These are phyloP conservation scores for Combretum micranthum DNA, from an alignment of 345 rosid species.

Conservation along the genomic window DNA sequence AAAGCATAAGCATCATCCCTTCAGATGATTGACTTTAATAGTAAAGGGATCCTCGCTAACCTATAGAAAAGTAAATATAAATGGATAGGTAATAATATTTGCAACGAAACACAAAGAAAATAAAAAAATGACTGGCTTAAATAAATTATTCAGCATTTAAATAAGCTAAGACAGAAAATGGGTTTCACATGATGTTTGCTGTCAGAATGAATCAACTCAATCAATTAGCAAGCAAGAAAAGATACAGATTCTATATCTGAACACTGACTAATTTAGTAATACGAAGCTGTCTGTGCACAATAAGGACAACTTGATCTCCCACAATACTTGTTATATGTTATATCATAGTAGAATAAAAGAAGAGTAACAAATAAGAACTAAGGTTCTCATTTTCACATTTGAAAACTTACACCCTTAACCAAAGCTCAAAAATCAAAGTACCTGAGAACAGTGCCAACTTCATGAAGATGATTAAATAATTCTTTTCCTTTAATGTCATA, in stretches of 20 bases:
- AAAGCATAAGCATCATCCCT: conserved; percentile 34
- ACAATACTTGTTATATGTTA: conserved; percentile 78
- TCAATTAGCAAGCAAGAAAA: neutral
- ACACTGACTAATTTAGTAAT: conserved; percentile 86
- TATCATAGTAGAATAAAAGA: conserved; percentile 11
- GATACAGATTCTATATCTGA: neutral
- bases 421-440: conserved; percentile 15
- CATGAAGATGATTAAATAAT: no score
- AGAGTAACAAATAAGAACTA: neutral
- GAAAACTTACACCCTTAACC: conserved; percentile 4
- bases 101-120: neutral
- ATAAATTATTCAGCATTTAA: no score
- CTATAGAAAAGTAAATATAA: conserved; percentile 28
- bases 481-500: conserved; percentile 78
- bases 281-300: conserved; percentile 89
- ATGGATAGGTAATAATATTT: neutral
- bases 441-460: conserved; percentile 99
- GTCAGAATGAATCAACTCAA: neutral
- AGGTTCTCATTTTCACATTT: neutral
- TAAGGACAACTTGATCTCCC: conserved; percentile 87
- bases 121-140: no score
- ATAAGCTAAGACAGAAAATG: no score
- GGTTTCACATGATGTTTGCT: neutral
- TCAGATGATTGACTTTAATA: conserved; percentile 94
- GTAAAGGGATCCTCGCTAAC: conserved; percentile 89